phyloP scores from a whole-genome alignment of 1,284 basidiomycete genomes.

The Phylloboletellus chloephorus region DNA sequence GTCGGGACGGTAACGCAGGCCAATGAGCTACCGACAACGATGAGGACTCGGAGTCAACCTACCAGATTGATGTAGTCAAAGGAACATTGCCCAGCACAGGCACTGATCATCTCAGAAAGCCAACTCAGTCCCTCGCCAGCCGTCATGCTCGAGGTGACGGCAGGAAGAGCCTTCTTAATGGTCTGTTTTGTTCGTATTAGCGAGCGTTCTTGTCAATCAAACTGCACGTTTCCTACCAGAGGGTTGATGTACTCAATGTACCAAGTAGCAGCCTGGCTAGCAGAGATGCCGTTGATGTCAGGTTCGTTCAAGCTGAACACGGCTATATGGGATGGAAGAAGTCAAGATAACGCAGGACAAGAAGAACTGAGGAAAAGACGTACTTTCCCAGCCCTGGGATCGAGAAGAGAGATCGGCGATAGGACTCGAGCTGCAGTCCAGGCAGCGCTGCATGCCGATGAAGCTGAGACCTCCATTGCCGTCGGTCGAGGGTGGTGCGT shows the following conservation, averaged over 20 bases:
- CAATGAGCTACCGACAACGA: neutral
- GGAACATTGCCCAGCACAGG: conserved; percentile 29
- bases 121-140: conserved; percentile 31
- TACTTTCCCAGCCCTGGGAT: conserved; percentile 31
- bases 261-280: conserved; percentile 33
- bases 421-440: conserved; percentile 35
- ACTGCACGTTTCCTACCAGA: conserved; percentile 19
- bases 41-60: neutral
- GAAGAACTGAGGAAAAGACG: conserved; percentile 1
- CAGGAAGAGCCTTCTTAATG: conserved; percentile 34
- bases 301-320: conserved; percentile 38
- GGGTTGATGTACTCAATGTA: conserved; percentile 36
- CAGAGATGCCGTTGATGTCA: conserved; percentile 26
- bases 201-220: neutral
- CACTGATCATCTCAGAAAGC: conserved; percentile 33
- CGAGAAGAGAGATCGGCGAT: conserved; percentile 30
- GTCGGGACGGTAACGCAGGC: neutral
- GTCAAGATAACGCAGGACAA: neutral
- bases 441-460: conserved; percentile 39
- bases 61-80: conserved; percentile 34
- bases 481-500: conserved; percentile 28
- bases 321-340: conserved; percentile 15
- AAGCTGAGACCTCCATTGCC: conserved; percentile 33
- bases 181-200: conserved; percentile 17
- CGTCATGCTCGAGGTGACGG: conserved; percentile 28